Percentiles rank a stretch among this genome's conserved stretches.
These are phyloP conservation scores for Aspergillus japonicus DNA, from an alignment of 2,329 filamentous ascomycete species.

Conservation along the genomic window DNA sequence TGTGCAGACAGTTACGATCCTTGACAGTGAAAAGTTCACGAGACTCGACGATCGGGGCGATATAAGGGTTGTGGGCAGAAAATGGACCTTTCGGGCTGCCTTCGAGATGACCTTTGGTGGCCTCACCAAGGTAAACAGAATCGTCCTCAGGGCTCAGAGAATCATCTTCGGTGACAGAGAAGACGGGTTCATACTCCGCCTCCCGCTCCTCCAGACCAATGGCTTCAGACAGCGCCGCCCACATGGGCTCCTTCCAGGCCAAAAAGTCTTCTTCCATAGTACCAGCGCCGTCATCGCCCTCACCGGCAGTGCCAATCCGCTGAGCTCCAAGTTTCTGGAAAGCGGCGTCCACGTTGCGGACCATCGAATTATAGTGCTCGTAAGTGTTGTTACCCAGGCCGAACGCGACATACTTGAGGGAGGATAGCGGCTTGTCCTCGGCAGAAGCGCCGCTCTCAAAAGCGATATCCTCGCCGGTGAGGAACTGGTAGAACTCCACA, in stretches of 20 bases:
- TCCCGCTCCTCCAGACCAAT: constrained; percentile 94
- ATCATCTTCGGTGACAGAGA: constrained; percentile 74
- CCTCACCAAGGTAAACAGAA: constrained; percentile 90
- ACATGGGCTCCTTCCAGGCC: constrained; percentile 99
- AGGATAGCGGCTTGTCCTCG: constrained; percentile 70
- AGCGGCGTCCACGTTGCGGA: constrained; percentile 81
- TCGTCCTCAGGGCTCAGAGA: constrained; percentile 71
- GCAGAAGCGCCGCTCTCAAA: constrained; percentile 68
- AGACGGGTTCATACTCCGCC: constrained; percentile 90
- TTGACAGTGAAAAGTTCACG: constrained; percentile 84
- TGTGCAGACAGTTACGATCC: constrained; percentile 90
- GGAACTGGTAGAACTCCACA: constrained; percentile 97
- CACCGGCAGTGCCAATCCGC: constrained; percentile 82
- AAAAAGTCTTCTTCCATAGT: constrained; percentile 99
- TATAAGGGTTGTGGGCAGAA: constrained; percentile 95
- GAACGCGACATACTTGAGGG: constrained; percentile 91
- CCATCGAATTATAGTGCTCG: constrained; percentile 99
- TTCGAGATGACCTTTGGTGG: constrained; percentile 93
- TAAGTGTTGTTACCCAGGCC: constrained; percentile 99
- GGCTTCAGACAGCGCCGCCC: constrained; percentile 75
- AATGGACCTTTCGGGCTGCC: constrained; percentile 80
- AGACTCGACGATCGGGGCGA: constrained; percentile 91
- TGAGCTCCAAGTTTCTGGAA: constrained; percentile 79
- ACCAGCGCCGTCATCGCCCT: constrained; percentile 95
- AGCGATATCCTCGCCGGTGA: constrained; percentile 73